phyloP scores from a whole-genome alignment of 129 eudicot genomes.

The Lactuca sativa region DNA sequence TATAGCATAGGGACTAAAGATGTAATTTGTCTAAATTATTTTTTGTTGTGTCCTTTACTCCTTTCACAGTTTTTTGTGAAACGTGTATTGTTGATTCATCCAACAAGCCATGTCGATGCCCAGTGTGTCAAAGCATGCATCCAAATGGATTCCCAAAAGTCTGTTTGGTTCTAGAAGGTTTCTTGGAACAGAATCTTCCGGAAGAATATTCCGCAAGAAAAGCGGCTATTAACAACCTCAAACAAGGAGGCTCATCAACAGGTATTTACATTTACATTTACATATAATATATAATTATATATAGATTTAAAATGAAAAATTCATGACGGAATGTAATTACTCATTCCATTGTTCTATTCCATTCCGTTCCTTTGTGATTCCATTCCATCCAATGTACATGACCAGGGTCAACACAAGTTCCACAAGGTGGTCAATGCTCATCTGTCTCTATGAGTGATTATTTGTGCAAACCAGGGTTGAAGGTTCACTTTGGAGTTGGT shows the following conservation, averaged over 20 bases:
- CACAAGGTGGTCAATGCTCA: constrained; percentile 19
- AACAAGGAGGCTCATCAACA: constrained; percentile 29
- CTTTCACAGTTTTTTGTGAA: constrained; percentile 55
- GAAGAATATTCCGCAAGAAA: constrained; percentile 51
- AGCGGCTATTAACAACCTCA: constrained; percentile 5
- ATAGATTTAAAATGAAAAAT: too few relatives aligned
- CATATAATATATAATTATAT: too few relatives aligned
- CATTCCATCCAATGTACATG: too few relatives aligned
- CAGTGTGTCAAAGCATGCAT: constrained; percentile 49
- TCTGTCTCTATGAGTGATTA: constrained; percentile 17
- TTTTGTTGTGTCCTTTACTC: too few relatives aligned
- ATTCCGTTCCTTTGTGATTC: too few relatives aligned
- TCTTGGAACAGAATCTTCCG: constrained; percentile 51
- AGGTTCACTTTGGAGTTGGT: constrained; percentile 55
- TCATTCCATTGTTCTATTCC: too few relatives aligned
- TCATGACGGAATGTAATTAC: too few relatives aligned
- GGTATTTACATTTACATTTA: constrained; percentile 25
- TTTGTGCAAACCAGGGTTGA: constrained; percentile 26
- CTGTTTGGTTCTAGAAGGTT: constrained; percentile 51
- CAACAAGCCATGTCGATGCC: constrained; percentile 43
- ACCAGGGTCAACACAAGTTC: constrained; percentile 28
- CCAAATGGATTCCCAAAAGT: constrained; percentile 60
- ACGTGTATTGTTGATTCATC: constrained; percentile 36
- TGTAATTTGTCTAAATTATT: too few relatives aligned
- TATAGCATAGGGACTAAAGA: too few relatives aligned